Evolutionary conservation across 257 asterid species (phyloP).

Genomic region (Solanum boliviense): DNA sequence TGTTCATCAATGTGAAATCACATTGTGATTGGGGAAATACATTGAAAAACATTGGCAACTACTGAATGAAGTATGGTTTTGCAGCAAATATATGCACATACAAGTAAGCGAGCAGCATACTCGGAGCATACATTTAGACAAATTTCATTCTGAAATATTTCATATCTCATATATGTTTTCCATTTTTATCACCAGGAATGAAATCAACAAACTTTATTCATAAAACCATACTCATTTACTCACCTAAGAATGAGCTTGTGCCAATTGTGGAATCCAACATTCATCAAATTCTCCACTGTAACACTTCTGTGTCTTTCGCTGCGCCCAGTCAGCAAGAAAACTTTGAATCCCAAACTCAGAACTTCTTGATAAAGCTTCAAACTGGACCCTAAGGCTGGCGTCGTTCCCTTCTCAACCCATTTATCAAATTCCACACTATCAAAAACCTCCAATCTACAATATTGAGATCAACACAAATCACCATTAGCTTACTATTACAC

Average conservation of each 20-base stretch:
- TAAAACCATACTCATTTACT: not conserved
- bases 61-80: not conserved
- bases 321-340: slow-evolving; percentile 66
- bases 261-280: slow-evolving; percentile 61
- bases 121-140: not conserved
- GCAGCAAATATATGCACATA: not conserved
- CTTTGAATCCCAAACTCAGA: slow-evolving; percentile 44
- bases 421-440: slow-evolving; percentile 44
- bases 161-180: not conserved
- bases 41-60: not conserved
- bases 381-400: slow-evolving; percentile 51
- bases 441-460: slow-evolving; percentile 59
- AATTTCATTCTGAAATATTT: not conserved
- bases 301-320: slow-evolving; percentile 48
- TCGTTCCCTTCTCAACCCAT: slow-evolving; percentile 81
- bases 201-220: not conserved
- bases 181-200: not conserved
- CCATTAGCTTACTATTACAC: slow-evolving; percentile 32
- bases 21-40: not conserved
- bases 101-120: not conserved
- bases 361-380: slow-evolving; percentile 67
- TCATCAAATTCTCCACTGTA: slow-evolving; percentile 51
- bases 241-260: slow-evolving; percentile 74
- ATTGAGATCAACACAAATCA: not conserved
- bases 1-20: not conserved